These are phyloP conservation scores for Mycena rosella DNA, from an alignment of 768 basidiomycete species.

Conservation along the genomic window DNA sequence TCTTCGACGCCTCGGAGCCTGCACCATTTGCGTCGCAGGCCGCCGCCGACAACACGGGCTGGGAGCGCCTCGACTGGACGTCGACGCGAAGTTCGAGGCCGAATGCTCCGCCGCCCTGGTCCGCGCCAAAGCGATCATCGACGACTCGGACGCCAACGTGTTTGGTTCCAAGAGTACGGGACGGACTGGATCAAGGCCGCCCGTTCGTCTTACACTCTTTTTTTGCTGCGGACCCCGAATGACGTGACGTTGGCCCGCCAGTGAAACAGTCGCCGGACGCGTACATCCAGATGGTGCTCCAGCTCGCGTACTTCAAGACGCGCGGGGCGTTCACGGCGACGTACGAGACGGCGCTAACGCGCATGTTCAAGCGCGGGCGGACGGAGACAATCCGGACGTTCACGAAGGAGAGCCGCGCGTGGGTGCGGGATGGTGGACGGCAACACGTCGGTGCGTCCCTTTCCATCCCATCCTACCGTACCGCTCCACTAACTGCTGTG, in stretches of 20 bases:
- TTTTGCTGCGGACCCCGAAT: not conserved
- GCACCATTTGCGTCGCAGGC: conserved; percentile 24
- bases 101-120: conserved; percentile 71
- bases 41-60: conserved; percentile 48
- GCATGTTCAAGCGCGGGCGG: conserved; percentile 87
- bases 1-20: conserved; percentile 51
- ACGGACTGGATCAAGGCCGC: conserved; percentile 86
- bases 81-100: conserved; percentile 67
- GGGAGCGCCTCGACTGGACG: conserved; percentile 80
- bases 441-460: conserved; percentile 58
- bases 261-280: conserved; percentile 77
- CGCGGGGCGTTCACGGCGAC: conserved; percentile 86
- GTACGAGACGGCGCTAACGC: conserved; percentile 93
- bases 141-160: conserved; percentile 87
- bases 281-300: conserved; percentile 91
- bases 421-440: conserved; percentile 82
- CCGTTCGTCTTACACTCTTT: conserved; percentile 63
- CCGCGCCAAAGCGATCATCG: conserved; percentile 69
- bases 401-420: conserved; percentile 78
- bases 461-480: not conserved
- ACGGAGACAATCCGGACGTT: conserved; percentile 91
- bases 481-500: not conserved
- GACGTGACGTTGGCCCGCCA: conserved; percentile 27
- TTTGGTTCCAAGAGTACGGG: conserved; percentile 89
- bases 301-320: conserved; percentile 90